Percentiles rank a stretch among this genome's conserved stretches.
Evolutionary conservation across 768 basidiomycete genomes (phyloP).

Genomic region (Daedalea quercina): DNA sequence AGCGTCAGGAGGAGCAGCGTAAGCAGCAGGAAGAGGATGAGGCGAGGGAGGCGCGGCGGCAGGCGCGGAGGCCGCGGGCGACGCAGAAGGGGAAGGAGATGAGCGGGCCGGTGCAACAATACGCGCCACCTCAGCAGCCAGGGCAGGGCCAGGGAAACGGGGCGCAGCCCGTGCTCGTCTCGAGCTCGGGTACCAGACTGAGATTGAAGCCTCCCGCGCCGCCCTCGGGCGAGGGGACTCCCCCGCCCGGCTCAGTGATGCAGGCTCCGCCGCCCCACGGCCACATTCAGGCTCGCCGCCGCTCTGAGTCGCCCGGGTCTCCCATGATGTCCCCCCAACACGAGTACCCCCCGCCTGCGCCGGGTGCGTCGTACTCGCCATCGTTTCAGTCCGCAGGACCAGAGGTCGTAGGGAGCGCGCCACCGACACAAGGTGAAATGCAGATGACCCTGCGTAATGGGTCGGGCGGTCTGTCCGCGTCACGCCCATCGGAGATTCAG

Average conservation of each 20-base stretch:
- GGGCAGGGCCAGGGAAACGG: background rate
- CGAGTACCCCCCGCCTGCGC: conserved; percentile 19
- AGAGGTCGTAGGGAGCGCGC: conserved; percentile 9
- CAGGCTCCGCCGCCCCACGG: conserved; percentile 5
- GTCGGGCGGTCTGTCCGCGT: conserved; percentile 29
- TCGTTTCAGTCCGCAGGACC: conserved; percentile 15
- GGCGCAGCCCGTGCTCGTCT: conserved; percentile 28
- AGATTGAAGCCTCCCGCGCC: conserved; percentile 42
- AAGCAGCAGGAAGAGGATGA: conserved; percentile 39
- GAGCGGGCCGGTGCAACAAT: conserved; percentile 20
- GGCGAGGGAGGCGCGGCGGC: conserved; percentile 32
- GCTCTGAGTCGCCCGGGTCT: conserved; percentile 21
- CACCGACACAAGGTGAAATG: conserved; percentile 23
- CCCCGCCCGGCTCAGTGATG: conserved; percentile 12
- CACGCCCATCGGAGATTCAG: conserved; percentile 24
- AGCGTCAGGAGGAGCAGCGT: conserved; percentile 37
- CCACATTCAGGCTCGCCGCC: conserved; percentile 13
- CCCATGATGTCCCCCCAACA: conserved; percentile 29
- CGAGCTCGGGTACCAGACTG: conserved; percentile 40
- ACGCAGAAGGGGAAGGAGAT: conserved; percentile 35
- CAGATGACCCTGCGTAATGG: conserved; percentile 22
- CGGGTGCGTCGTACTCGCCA: conserved; percentile 15
- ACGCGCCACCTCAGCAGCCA: conserved; percentile 10
- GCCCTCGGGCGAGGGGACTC: conserved; percentile 13
- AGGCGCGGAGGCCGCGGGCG: conserved; percentile 25